Base-by-base conservation (phyloP, 2,329 filamentous ascomycete species). In the Lachnellula arida region DNA sequence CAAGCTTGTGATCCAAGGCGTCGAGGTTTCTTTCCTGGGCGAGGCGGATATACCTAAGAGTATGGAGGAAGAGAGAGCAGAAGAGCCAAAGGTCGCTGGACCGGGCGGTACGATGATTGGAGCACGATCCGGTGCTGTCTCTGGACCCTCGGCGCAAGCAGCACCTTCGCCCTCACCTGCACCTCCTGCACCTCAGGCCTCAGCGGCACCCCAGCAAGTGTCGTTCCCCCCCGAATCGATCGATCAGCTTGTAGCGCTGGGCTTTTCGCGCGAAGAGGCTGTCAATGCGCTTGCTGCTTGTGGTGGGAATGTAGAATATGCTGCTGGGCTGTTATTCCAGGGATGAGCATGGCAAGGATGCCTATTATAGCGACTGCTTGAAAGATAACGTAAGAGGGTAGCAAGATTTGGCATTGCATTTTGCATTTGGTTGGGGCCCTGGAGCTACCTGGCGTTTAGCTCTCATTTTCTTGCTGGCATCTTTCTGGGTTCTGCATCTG, bases 41-140 rank as follows among this genome's bases (percentile, higher is more conserved):
- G 94, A 97, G 73, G 88, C 88, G 2, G 93, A 99, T 62, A 96
- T 97, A 51, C 94, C 94, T n/a, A 95, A 88, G 71, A 82, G 87
- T 47, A 78, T 84, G 44, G 88, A 92, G 63, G 86, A 89, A 58
- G 82, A 83, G 3, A 78, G 86, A 57, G 81, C 86, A 51, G 81
- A 89, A 55, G 93, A 97, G 73, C 91, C 92, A 4, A 91, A 87
- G 14, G 82, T 97, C 49, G 81, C 85, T 46, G 94, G 94, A 0
- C 89, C 92, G 0, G 89, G 88, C 40, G 93, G 92, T n/a, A 95
- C 90, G 11, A 86, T 89, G 49, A 91, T 97, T 60, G 93, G 93
- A 44, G 86, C 88, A 49, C 82, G 86, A 54, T 88, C 91, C 2
- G 94, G 94, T 15, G 91, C 88, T 25, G 83, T 94, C 22, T 81